Evolutionary conservation across 2,329 filamentous ascomycete species (phyloP), one percentile per base, ranked within the genome.

Genomic region (Xylariaceae sp.): DNA sequence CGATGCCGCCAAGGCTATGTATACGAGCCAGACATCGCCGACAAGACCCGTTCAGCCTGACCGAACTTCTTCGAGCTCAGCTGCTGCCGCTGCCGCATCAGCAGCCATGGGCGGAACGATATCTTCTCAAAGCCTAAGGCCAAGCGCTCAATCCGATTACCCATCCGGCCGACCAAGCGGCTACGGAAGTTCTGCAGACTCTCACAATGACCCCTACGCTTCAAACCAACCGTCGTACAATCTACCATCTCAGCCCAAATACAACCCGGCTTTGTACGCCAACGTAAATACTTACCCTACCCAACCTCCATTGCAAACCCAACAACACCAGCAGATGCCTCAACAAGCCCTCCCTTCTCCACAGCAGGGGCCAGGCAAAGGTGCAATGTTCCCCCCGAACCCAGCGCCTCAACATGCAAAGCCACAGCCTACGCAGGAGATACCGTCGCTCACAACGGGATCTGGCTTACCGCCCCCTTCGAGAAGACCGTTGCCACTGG

Each of bases 181-280:
- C 11, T 66, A 63, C 32, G 59, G 63, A 30, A 60, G 61, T 7
- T 36, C 57, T 7, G 39, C 60, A 44, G 64, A 67, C 41, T 33
- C 62, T 33, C 61, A 59, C 30, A 62, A 68, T 15, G 66, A 67
- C 44, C 58, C 57, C 31, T 68, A 66, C 43, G 55, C 59, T 31
- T 51, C 54, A 6, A 50, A 51, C 30, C 58, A 59, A 39, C 60
- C 61, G 22, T 55, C 48, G n/a, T 66, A 67, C 45, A 61, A 58
- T 46, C 48, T 59, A 27, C 61, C 63, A 39, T 60, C 63, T 54
- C 82, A 85, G 58, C 75, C 82, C 38, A 82, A 82, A 58, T 94
- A 94, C 66, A 89, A 94, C 65, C 89, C 89, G 27, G 82, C 82
- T 19, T 85, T 86, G 55, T 94, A 91, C 66, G 86, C 85, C 51